Base-by-base conservation (phyloP, 1,284 basidiomycete species). In the Mrakiaceae sp. region DNA sequence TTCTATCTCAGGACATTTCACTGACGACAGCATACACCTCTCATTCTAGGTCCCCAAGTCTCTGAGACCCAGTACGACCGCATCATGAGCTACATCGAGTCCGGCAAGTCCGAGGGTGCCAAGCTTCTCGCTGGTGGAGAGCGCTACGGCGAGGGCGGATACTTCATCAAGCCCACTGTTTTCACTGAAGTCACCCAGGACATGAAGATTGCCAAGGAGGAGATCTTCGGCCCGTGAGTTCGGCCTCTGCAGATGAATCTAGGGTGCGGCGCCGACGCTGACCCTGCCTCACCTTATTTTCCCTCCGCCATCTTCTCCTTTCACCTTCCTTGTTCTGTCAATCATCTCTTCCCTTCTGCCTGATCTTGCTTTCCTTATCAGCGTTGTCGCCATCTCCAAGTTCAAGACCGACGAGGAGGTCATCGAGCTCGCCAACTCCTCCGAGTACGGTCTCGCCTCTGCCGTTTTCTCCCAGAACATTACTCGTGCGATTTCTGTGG, bases 171-270 rank as follows among this genome's bases (percentile, higher is more conserved):
- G 70, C 88, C 87, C n/a, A 95, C 91, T 48, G 84, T 95, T 76
- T 95, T 95, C 81, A 86, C 86, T 52, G 80, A 92, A 72, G 83
- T 84, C 51, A 82, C 79, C 59, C 81, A 84, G 47, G 81, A 87
- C 68, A 91, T 93, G 87, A 86, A 83, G 78, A 95, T 97, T 72
- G 86, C 89, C 67, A 78, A 82, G 72, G 93, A 96, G 78, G 93
- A 96, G 78, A 92, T 94, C 73, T 92, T 93, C 72, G 91, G 90
- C 5, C 91, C 91, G 55, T 27, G 27, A 27, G 27, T 27, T 27
- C 27, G 27, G 27, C 27, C 27, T 27, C 27, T 27, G 27, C 27
- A 27, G 27, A 27, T 27, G 27, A 27, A 27, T 27, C 27, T 27
- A 27, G 27, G 27, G 27, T 27, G 27, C 27, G 27, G 27, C 27